Base-by-base conservation (phyloP, 2,329 filamentous ascomycete species). In the Sporothrix brasiliensis region DNA sequence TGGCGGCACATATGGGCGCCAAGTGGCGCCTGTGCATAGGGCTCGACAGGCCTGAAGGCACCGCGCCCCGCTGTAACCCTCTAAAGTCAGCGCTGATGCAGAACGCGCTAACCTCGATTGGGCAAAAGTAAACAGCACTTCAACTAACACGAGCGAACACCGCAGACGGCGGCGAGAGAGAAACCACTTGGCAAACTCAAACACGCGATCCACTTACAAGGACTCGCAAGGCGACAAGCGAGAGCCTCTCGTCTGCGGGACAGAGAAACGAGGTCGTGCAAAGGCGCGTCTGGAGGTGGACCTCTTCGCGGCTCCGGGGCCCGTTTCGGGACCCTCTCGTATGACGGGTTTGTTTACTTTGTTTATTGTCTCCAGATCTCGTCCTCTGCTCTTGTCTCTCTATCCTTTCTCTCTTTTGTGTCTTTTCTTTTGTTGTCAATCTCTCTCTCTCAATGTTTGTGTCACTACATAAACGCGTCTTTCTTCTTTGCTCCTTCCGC, bases 51-150 rank as follows among this genome's bases (percentile, higher is more conserved):
- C 24, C 41, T 58, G 21, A 11, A 27, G 2, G 6, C 13, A 24
- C 39, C 52, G 63, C 63, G 63, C 47, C 49, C 63, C 34, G 65
- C 65, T 44, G 49, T 41, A 54, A 53, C 11, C 6, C 27, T 13
- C 21, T 30, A 47, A 21, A 21, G 10, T 27, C 47, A 21, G 49
- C 16, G 4, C 1, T 58, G 52, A 19, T 56, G 3, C 1, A 68
- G 66, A 67, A 30, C 52, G 54, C 60, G n/a, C 73, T 72, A 73
- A 49, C 19, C 68, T 69, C 16, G 41, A 68, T 66, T 39, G 47
- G 71, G 71, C 21, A 68, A 71, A 72, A 69, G 73, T 73, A 73
- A 73, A 68, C 66, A 68, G 56, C 63, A 56, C 50, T 47, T 49
- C 30, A 47, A 44, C 41, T 44, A 44, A 44, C 41, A 44, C 41